A percentile compares a stretch with the other conserved stretches of the same genome.
Conservation (phyloP, 768 basidiomycete species). For the Leccinellum rugosiceps region DNA sequence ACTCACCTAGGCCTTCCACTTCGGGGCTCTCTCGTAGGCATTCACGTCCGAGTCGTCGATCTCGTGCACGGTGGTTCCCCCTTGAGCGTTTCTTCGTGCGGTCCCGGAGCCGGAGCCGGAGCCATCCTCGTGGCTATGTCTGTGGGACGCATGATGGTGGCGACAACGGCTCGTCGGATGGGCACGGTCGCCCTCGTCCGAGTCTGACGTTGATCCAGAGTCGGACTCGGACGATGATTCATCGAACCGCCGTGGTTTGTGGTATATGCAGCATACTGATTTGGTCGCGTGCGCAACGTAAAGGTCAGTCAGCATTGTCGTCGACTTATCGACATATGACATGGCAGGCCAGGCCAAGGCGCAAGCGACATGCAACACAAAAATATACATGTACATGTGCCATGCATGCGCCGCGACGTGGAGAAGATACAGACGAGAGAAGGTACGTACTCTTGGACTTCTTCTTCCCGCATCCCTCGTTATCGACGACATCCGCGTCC, state of each 20-base stretch:
- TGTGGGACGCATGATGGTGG: slow-evolving; percentile 3
- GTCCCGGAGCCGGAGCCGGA: background rate
- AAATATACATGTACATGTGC: background rate
- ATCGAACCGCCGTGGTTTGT: slow-evolving; percentile 75
- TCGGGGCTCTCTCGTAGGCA: slow-evolving; percentile 46
- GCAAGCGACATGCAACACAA: background rate
- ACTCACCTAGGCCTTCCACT: slow-evolving; percentile 21
- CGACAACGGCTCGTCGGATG: slow-evolving; percentile 5
- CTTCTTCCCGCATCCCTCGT: slow-evolving; percentile 86
- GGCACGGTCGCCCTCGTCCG: slow-evolving; percentile 12
- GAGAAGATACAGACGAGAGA: slow-evolving; percentile 12
- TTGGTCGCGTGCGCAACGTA: too few relatives aligned
- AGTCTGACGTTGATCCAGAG: too few relatives aligned
- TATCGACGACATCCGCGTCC: slow-evolving; percentile 85
- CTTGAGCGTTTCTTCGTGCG: slow-evolving; percentile 9
- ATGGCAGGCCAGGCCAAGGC: background rate
- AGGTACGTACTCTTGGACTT: slow-evolving; percentile 80
- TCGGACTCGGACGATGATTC: slow-evolving; percentile 77
- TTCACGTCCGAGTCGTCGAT: slow-evolving; percentile 35
- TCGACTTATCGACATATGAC: too few relatives aligned
- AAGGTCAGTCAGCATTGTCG: background rate
- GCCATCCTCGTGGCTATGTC: background rate
- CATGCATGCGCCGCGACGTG: background rate
- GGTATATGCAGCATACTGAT: slow-evolving; percentile 67
- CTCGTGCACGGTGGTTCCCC: slow-evolving; percentile 16